These are phyloP conservation scores for Colletotrichum neosansevieriae DNA, from an alignment of 2,329 filamentous ascomycete genomes.

Conservation along the genomic window DNA sequence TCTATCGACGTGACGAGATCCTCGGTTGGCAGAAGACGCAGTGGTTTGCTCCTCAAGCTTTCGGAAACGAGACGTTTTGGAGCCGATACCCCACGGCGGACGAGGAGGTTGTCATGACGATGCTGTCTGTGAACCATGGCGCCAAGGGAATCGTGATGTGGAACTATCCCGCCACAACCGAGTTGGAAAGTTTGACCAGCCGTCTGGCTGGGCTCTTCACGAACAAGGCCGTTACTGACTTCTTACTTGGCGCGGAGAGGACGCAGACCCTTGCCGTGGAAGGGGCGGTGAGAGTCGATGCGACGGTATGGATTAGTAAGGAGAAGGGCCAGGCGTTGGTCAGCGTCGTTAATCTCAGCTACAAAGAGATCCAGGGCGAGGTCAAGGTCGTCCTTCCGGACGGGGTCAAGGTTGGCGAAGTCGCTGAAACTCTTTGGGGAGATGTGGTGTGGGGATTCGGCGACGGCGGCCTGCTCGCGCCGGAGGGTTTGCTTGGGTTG, in stretches of 20 bases:
- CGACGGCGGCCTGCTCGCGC: slow-evolving; percentile 15
- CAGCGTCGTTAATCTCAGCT: slow-evolving; percentile 28
- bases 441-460: slow-evolving; percentile 11
- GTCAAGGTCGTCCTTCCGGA: slow-evolving; percentile 19
- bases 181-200: slow-evolving; percentile 54
- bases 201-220: slow-evolving; percentile 54
- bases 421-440: slow-evolving; percentile 26
- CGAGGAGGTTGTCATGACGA: slow-evolving; percentile 59
- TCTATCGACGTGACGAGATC: slow-evolving; percentile 54
- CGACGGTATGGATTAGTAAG: slow-evolving; percentile 22
- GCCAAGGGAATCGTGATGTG: slow-evolving; percentile 58
- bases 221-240: slow-evolving; percentile 51
- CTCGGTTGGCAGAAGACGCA: slow-evolving; percentile 59
- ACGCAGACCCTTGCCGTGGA: slow-evolving; percentile 25
- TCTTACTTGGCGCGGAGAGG: slow-evolving; percentile 42
- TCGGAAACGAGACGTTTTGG: slow-evolving; percentile 63
- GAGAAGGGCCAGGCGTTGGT: slow-evolving; percentile 12
- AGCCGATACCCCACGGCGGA: slow-evolving; percentile 56
- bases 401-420: neutral
- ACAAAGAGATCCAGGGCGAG: slow-evolving; percentile 9
- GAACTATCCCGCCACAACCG: slow-evolving; percentile 57
- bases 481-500: slow-evolving; percentile 12
- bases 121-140: slow-evolving; percentile 60
- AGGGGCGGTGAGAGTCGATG: slow-evolving; percentile 28
- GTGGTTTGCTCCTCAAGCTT: slow-evolving; percentile 60